Base-by-base conservation (phyloP, 768 basidiomycete genomes). In the Pleurotus platypus region DNA sequence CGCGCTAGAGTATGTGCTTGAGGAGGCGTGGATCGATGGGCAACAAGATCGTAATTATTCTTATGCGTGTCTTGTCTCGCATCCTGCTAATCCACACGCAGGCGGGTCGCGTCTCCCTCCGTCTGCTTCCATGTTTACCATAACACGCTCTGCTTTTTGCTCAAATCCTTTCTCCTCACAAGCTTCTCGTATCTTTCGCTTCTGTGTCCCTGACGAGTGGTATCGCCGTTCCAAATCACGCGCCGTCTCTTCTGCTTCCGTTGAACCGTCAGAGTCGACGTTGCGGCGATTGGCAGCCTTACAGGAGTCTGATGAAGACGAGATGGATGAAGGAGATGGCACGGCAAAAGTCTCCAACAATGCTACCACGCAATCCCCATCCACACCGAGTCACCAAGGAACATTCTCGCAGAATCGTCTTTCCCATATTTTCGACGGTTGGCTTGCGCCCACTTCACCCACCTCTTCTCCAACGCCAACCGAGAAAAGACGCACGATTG, bases 151-250 rank as follows among this genome's bases (percentile, higher is more conserved):
- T 12, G 74, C 80, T 0, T 73, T 71, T 39, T 63, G 66, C 49
- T 61, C 75, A 8, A 79, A 79, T 61, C 73, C 76, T 1, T 76
- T 78, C 60, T 70, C 72, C n/a, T 63, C 70, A 3, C 61, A 66
- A 26, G 78, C 78, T 1, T 72, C 63, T 16, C 81, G 82, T 7
- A 65, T 61, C 6, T 82, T 88, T 64, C 77, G 79, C 24, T 79
- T 92, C 56, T 88, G 85, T 59, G 82, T 93, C 6, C 88, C 88
- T 1, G 88, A 88, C 54, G 86, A 87, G 64, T 92, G 87, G 91
- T 92, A 84, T 69, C 83, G 84, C 57, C 81, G 88, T 15, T 82
- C 84, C 16, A 87, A 80, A 59, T 79, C 84, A 5, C 81, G 82
- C 0, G 73, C 70, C 39, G 63, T 77, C 2, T 82, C 83, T 1